Evolutionary conservation across 2,329 filamentous ascomycete species (phyloP), one percentile per base, ranked within the genome.

Genomic region (Clonostachys solani): DNA sequence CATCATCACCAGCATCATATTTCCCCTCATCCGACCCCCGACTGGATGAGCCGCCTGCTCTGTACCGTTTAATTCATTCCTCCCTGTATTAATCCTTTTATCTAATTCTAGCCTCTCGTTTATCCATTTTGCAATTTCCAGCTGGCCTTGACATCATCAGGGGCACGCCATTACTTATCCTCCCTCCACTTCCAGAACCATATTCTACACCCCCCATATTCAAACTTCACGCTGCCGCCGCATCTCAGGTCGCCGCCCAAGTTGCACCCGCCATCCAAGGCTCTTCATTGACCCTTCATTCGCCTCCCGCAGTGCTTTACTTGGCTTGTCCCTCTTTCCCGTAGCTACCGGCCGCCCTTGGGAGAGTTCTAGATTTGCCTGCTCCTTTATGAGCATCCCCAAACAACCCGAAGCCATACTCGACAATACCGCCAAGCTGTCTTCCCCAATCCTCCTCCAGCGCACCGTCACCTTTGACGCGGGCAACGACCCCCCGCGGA

Each of bases 401-500:
- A 29, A 29, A 29, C 23, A 29, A 29, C 23, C 23, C 23, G 23
- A 29, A 29, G 23, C 15, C 36, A 38, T 12, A 3, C 3, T 58
- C 61, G 49, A 65, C 73, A 88, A 87, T 72, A 92, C 89, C 89
- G 89, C 86, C 89, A 95, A 95, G 76, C 85, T 95, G 89, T 92
- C 91, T 85, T 89, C 92, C 68, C 86, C 80, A 75, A 78, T 94
- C 71, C 79, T 95, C 63, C 81, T 95, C 63, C 86, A 89, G 69
- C 89, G 89, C 68, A 90, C 89, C 77, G 86, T 94, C 78, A 91
- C 89, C 70, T 95, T 94, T 80, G 87, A 91, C 77, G 86, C 85
- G 77, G 86, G 86, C 73, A 82, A 40, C 43, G 43, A 44, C 16
- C 43, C 47, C 43, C 47, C 23, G 37, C 42, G 35, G 17, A 34